Evolutionary conservation across 306 rosid genomes (phyloP), one percentile per base, ranked within the genome.

Genomic region (Purshia tridentata): DNA sequence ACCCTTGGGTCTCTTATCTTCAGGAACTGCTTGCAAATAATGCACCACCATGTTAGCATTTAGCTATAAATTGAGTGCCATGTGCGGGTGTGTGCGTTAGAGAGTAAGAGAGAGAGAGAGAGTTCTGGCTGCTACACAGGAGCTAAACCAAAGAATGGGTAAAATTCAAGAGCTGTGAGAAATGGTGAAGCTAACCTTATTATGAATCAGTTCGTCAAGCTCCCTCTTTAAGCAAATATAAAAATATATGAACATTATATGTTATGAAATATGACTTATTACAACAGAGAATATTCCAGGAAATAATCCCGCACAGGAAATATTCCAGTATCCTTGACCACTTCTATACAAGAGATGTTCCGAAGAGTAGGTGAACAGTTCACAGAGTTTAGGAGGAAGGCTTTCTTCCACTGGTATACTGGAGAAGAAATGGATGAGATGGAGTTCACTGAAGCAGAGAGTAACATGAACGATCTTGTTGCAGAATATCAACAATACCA

Each of bases 281-380:
- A 94, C 87, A 73, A 94, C 90, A 81, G 98, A 91, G 86, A 96
- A 87, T 78, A 91, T 85, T 80, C 96, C 96, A 64, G 95, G 97
- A 83, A 85, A 94, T 70, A 91, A 83, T 41, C 96, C 99, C 9
- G 84, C 87, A 81, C 93, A 94, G 76, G n/a, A n/a, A n/a, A n/a
- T n/a, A n/a, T n/a, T n/a, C n/a, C n/a, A n/a, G n/a, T n/a, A n/a
- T n/a, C n/a, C n/a, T n/a, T n/a, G n/a, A n/a, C 96, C 16, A 90
- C 93, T 47, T 88, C 93, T 4, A 86, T 90, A 62, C 96, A 90
- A 64, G 92, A 90, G 69, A 88, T 90, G 92, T 90, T 90, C 74
- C 76, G 91, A 72, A 86, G 96, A 76, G 92, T 90, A 61, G 79
- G 96, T 35, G 92, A 88, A 78, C 96, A 90, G 66, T 89, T 89